These are phyloP conservation scores for Hyparrhenia diplandra DNA, from an alignment of 176 grass and related monocot species.

Conservation along the genomic window DNA sequence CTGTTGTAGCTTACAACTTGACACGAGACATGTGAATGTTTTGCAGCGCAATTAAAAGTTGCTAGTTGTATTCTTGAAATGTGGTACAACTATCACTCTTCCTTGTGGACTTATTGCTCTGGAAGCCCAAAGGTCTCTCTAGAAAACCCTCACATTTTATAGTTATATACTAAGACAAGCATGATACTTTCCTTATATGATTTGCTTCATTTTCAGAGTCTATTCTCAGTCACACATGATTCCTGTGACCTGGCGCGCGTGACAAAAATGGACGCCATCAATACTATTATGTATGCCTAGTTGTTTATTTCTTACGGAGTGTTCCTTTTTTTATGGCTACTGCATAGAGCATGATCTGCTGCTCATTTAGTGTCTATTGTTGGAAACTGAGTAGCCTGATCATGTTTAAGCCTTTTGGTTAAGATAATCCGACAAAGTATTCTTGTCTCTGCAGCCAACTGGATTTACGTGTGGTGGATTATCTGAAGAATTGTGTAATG, in stretches of 20 bases:
- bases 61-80: conserved; percentile 65
- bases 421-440: neutral
- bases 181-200: conserved; percentile 21
- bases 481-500: conserved; percentile 57
- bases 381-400: conserved; percentile 23
- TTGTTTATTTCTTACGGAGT: neutral
- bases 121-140: conserved; percentile 59
- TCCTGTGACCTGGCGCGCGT: conserved; percentile 55
- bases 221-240: conserved; percentile 33
- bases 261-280: conserved; percentile 60
- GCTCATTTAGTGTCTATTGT: neutral
- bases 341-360: neutral
- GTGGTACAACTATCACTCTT: conserved; percentile 87
- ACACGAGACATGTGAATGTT: neutral
- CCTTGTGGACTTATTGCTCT: conserved; percentile 66
- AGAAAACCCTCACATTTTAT: neutral
- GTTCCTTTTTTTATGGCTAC: neutral
- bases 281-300: conserved; percentile 61
- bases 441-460: conserved; percentile 49
- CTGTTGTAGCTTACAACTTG: conserved; percentile 2
- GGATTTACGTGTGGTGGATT: conserved; percentile 57
- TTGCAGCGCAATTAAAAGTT: conserved; percentile 56
- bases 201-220: conserved; percentile 34
- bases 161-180: neutral
- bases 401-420: neutral